Evolutionary conservation across 768 basidiomycete genomes (phyloP).

Genomic region (Pulveroboletus sp.): DNA sequence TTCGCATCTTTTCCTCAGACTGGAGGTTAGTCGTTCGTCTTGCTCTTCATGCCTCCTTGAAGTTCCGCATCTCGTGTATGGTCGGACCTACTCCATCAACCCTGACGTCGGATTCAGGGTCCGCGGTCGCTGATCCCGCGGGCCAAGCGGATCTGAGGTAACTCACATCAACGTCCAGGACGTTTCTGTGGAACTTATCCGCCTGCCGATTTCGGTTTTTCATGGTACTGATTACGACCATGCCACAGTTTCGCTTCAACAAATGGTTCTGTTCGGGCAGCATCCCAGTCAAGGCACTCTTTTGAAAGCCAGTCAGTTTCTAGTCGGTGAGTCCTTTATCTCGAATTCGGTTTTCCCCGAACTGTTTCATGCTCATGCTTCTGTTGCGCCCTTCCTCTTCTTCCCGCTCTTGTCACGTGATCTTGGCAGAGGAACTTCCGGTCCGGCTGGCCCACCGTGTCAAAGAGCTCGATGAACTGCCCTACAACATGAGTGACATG

Average conservation of each 20-base stretch:
- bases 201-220: background rate
- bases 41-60: background rate
- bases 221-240: constrained; percentile 1
- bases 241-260: constrained; percentile 83
- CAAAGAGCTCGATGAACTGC: constrained; percentile 92
- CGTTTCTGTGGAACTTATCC: background rate
- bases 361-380: background rate
- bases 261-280: constrained; percentile 98
- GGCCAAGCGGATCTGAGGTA: background rate
- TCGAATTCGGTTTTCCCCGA: background rate
- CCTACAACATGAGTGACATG: constrained; percentile 89
- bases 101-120: background rate
- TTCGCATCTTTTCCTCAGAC: constrained; percentile 93
- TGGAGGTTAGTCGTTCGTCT: constrained; percentile 55
- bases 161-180: background rate
- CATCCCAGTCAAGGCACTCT: constrained; percentile 94
- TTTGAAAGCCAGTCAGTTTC: constrained; percentile 85
- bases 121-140: background rate
- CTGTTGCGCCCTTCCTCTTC: background rate
- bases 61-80: background rate
- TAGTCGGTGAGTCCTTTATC: constrained; percentile 52
- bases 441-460: constrained; percentile 94
- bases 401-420: background rate
- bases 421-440: constrained; percentile 77
- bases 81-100: background rate